phyloP scores from a whole-genome alignment of 2,329 filamentous ascomycete genomes.

The Diaporthe sp. region DNA sequence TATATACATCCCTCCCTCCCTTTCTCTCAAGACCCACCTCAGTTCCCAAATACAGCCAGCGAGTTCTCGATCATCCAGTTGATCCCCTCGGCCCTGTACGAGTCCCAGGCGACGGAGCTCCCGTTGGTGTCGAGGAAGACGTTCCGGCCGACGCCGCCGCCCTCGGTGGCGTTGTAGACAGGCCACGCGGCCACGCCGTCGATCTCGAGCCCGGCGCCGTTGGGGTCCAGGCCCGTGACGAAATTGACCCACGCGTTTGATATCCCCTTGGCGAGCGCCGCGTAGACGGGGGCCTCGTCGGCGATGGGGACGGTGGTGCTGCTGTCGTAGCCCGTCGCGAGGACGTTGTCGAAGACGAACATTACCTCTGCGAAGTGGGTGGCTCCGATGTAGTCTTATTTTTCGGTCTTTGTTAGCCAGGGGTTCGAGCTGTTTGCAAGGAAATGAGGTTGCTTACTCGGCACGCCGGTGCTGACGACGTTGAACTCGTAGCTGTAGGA shows the following conservation, averaged over 20 bases:
- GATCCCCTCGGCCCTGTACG: slow-evolving; percentile 59
- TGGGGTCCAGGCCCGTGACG: slow-evolving; percentile 61
- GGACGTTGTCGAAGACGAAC: slow-evolving; percentile 67
- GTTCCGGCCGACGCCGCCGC: slow-evolving; percentile 52
- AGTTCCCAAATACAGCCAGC: slow-evolving; percentile 41
- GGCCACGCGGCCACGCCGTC: slow-evolving; percentile 42
- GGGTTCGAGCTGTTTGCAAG: no score
- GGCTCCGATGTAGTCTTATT: slow-evolving; percentile 8
- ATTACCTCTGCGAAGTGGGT: slow-evolving; percentile 63
- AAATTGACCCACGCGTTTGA: slow-evolving; percentile 66
- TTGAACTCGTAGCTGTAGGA: slow-evolving; percentile 61
- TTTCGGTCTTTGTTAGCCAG: background rate
- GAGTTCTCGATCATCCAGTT: slow-evolving; percentile 50
- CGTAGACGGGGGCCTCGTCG: slow-evolving; percentile 57
- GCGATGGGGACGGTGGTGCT: slow-evolving; percentile 57
- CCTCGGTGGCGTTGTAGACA: slow-evolving; percentile 42
- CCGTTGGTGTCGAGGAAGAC: slow-evolving; percentile 65
- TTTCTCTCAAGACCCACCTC: background rate
- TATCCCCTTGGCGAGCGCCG: slow-evolving; percentile 62
- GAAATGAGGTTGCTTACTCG: background rate
- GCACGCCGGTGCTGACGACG: slow-evolving; percentile 51
- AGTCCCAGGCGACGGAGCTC: slow-evolving; percentile 57
- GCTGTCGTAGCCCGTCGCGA: slow-evolving; percentile 61
- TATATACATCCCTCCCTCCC: background rate
- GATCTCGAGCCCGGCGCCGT: slow-evolving; percentile 46